Evolutionary conservation across 768 basidiomycete species (phyloP), one percentile per base, ranked within the genome.

Genomic region (Boletus fagicola): DNA sequence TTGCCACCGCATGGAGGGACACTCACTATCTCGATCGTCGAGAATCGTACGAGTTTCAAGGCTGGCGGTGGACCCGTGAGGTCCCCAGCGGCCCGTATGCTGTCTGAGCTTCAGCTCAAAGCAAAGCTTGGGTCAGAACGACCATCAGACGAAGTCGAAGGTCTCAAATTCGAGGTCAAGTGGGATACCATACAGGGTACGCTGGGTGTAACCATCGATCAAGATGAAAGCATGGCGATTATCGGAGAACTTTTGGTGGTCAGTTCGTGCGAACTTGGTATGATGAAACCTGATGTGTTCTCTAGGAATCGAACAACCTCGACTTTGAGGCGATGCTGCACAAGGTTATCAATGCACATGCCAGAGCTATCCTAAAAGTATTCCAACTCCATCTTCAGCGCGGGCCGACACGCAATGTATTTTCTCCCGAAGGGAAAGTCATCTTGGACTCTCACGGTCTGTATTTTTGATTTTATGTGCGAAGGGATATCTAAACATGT

Each of bases 121-220:
- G 76, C 86, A 4, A 90, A 89, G 62, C 75, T 90, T 5, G 81
- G 81, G 1, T 67, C 65, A 28, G 66, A 66, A 18, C 76, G 76
- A 46, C 81, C 87, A 5, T 91, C 90, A 1, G 93, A 95, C 65
- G 82, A 88, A 58, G 82, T 92, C 1, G 86, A 95, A 68, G 80
- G 80, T 44, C 72, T 88, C 45, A 78, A 75, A 31, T 85, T 94
- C 51, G 74, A 80, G n/a, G 85, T 90, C 13, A 77, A 76, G 51
- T 97, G 94, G 94, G 85, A 90, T 64, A 85, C 91, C 3, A 81
- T 83, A 44, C 78, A 80, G 57, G 80, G 81, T 24, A 86, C 89
- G 15, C 74, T 90, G 20, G 90, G 87, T 4, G 81, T 85, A 22
- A 67, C 72, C 22, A 72, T 91, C 31, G 75, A 83, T 24, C 69